A percentile compares a stretch with the other conserved stretches of the same genome.
phyloP scores from a whole-genome alignment of 2,329 filamentous ascomycete genomes.

The Pezicula neosporulosa region DNA sequence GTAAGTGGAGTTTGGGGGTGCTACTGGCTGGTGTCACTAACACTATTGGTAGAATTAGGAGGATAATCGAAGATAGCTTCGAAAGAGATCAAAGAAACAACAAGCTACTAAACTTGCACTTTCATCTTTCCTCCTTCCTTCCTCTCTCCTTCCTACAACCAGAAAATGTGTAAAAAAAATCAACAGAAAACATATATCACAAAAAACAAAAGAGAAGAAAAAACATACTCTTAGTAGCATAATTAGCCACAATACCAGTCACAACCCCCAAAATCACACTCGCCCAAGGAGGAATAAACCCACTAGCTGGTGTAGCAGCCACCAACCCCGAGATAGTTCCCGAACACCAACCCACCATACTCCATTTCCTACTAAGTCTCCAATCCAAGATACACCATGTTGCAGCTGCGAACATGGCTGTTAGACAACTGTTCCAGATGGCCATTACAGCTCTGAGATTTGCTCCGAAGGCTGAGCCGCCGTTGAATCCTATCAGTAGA shows the following conservation, averaged over 20 bases:
- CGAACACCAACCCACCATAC: conserved; percentile 67
- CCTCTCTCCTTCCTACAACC: too few species aligned
- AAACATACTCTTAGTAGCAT: conserved; percentile 52
- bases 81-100: too few species aligned
- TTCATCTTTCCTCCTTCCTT: too few species aligned
- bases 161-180: too few species aligned
- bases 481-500: conserved; percentile 72
- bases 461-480: conserved; percentile 87
- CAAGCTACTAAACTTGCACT: too few species aligned
- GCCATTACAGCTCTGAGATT: conserved; percentile 91
- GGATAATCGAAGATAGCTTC: too few species aligned
- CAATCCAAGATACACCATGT: conserved; percentile 93
- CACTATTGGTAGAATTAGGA: too few species aligned
- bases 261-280: conserved; percentile 59
- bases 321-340: conserved; percentile 65
- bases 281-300: conserved; percentile 62
- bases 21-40: too few species aligned
- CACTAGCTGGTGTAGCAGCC: conserved; percentile 62
- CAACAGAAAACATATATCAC: too few species aligned
- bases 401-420: conserved; percentile 83
- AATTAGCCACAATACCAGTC: conserved; percentile 60
- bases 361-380: conserved; percentile 88
- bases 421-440: conserved; percentile 94
- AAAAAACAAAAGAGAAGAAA: too few species aligned
- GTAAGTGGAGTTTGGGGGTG: too few species aligned